Evolutionary conservation across 306 rosid genomes (phyloP).

Genomic region (Fragaria iinumae): DNA sequence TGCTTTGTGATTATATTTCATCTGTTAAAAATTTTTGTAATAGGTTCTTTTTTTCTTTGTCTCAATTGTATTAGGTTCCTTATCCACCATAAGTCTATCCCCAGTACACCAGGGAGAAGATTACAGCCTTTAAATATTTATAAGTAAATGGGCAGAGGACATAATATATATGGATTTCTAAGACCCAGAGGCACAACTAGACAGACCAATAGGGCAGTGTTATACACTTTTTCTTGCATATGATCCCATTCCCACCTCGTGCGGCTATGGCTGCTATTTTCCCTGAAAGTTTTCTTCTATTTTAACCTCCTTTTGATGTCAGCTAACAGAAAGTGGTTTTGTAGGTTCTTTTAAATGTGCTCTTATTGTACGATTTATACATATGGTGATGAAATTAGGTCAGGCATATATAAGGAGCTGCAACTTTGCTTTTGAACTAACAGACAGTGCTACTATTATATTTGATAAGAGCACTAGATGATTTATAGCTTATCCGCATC

Average conservation of each 20-base stretch:
- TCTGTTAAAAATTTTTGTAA: neutral
- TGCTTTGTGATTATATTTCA: neutral
- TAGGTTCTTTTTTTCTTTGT: neutral
- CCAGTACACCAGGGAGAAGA: neutral
- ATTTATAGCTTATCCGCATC: neutral
- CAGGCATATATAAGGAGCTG: constrained; percentile 1
- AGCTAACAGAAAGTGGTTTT: constrained; percentile 24
- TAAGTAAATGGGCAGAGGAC: neutral
- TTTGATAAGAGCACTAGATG: constrained; percentile 7
- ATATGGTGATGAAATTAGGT: neutral
- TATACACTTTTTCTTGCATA: constrained; percentile 18
- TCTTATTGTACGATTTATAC: neutral
- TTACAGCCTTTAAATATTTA: neutral
- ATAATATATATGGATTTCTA: neutral
- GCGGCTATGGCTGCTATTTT: constrained; percentile 20
- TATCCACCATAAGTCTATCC: neutral
- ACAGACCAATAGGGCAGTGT: neutral
- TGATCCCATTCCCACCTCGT: constrained; percentile 44
- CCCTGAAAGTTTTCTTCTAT: constrained; percentile 16
- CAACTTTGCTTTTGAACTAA: neutral
- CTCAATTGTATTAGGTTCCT: neutral
- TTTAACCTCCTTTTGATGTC: constrained; percentile 13
- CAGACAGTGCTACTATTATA: neutral
- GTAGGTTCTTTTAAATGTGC: constrained; percentile 5
- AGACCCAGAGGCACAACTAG: neutral